Conservation (phyloP, 345 rosid species). For the Populus simonii region DNA sequence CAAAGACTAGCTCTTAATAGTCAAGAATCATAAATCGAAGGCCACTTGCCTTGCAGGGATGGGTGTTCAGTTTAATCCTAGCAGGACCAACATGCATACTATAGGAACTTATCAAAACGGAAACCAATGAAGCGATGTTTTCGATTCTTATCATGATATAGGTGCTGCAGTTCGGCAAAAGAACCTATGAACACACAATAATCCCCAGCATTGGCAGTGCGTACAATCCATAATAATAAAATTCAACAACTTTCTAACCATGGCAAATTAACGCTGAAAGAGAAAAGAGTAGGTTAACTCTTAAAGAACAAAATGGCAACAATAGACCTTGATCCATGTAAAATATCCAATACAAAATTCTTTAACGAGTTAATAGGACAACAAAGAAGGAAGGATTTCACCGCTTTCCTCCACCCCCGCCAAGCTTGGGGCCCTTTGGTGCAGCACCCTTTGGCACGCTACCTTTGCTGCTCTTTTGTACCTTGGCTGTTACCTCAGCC, state of each 20-base stretch:
- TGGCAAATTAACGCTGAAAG: not conserved
- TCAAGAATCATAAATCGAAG: no score
- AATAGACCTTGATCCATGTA: not conserved
- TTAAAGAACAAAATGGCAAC: not conserved
- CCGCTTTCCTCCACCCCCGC: constrained; percentile 81
- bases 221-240: not conserved
- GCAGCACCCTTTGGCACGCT: constrained; percentile 45
- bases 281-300: not conserved
- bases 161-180: not conserved
- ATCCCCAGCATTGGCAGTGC: not conserved
- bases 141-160: not conserved
- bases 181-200: not conserved
- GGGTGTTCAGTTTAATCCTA: no score
- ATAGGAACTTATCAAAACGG: no score
- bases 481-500: constrained; percentile 54
- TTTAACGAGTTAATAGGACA: not conserved
- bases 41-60: no score
- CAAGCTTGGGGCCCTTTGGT: constrained; percentile 58
- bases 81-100: no score
- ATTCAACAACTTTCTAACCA: not conserved
- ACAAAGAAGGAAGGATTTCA: constrained; percentile 20
- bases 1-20: no score
- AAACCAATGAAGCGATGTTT: not conserved
- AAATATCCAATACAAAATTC: not conserved
- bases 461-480: constrained; percentile 50